These are phyloP conservation scores for Wickerhamomyces rabaulensis DNA, from an alignment of 805 yeast species.

Conservation along the genomic window DNA sequence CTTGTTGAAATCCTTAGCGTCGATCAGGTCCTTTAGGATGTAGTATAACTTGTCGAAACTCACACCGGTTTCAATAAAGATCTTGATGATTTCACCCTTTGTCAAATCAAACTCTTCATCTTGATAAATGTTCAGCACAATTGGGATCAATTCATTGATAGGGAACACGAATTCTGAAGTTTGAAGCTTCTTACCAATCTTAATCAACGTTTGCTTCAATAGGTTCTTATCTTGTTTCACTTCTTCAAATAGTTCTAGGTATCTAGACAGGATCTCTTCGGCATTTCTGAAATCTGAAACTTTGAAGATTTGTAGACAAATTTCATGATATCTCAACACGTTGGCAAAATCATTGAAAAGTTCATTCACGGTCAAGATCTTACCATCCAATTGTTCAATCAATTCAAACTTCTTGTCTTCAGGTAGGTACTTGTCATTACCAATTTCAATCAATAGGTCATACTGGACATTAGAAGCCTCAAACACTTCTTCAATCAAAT, in stretches of 20 bases:
- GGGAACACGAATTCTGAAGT: constrained; percentile 80
- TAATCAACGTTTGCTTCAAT: constrained; percentile 24
- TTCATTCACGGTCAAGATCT: constrained; percentile 67
- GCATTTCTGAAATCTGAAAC: constrained; percentile 80
- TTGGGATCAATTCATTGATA: constrained; percentile 59
- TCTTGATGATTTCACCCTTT: constrained; percentile 53
- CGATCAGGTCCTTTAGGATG: constrained; percentile 56
- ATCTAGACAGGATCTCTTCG: constrained; percentile 76
- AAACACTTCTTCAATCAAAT: constrained; percentile 69
- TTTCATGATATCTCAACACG: constrained; percentile 81
- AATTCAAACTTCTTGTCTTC: constrained; percentile 47
- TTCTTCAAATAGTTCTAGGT: constrained; percentile 63
- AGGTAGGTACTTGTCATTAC: constrained; percentile 44
- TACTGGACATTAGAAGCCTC: constrained; percentile 83
- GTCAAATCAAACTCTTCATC: constrained; percentile 31
- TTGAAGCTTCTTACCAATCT: constrained; percentile 58
- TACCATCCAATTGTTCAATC: constrained; percentile 49
- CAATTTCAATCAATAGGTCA: constrained; percentile 41
- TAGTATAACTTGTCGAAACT: constrained; percentile 61
- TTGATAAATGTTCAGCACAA: constrained; percentile 51
- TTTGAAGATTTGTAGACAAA: constrained; percentile 73
- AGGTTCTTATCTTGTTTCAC: constrained; percentile 15
- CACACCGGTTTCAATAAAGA: constrained; percentile 60
- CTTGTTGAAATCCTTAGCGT: constrained; percentile 48
- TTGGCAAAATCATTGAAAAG: constrained; percentile 83